phyloP scores from a whole-genome alignment of 768 basidiomycete species.

The Mycena olivaceomarginata region DNA sequence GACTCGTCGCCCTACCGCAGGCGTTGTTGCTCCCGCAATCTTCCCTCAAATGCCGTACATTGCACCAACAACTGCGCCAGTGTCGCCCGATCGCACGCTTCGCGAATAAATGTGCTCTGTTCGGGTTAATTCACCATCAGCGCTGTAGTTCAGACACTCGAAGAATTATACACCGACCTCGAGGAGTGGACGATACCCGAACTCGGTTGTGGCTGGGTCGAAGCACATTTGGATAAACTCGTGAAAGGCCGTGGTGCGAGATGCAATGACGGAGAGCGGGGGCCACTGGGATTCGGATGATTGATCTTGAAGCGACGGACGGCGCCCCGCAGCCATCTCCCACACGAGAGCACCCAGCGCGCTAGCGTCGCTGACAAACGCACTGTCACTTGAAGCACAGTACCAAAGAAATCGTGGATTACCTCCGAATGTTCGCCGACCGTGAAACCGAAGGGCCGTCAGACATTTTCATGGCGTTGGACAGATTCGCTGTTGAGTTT shows the following conservation, averaged over 20 bases:
- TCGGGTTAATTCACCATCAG: conserved; percentile 4
- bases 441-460: background rate
- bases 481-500: conserved; percentile 26
- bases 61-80: conserved; percentile 62
- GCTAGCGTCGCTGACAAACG: conserved; percentile 53
- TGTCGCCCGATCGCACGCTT: conserved; percentile 62
- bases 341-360: conserved; percentile 72
- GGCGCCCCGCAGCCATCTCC: conserved; percentile 69
- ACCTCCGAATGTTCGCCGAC: background rate
- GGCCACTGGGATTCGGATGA: conserved; percentile 43
- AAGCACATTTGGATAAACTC: conserved; percentile 69
- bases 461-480: background rate
- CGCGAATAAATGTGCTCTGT: conserved; percentile 66
- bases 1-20: background rate
- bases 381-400: too few relatives aligned
- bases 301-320: conserved; percentile 61
- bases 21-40: background rate
- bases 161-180: conserved; percentile 1
- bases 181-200: conserved; percentile 59
- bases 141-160: background rate
- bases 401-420: background rate
- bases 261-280: conserved; percentile 59
- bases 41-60: conserved; percentile 51
- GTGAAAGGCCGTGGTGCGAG: conserved; percentile 65
- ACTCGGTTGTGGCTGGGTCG: conserved; percentile 50